Evolutionary conservation across 1,284 basidiomycete species (phyloP).

Genomic region (Wolfiporia cocos): DNA sequence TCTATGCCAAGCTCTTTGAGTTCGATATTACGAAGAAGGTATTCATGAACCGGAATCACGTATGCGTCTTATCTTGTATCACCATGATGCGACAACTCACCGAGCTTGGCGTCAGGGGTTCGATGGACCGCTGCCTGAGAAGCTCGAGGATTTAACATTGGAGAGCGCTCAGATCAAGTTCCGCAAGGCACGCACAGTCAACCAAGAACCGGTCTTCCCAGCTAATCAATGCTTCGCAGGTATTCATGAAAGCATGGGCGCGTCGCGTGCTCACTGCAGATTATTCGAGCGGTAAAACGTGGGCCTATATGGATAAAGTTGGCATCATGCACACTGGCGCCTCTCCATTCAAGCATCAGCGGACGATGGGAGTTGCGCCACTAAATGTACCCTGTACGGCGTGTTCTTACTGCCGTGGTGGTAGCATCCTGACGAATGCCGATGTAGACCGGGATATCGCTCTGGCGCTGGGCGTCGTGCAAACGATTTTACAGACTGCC

Average conservation of each 20-base stretch:
- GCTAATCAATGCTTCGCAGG: slow-evolving; percentile 15
- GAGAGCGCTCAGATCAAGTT: slow-evolving; percentile 42
- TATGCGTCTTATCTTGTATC: too few species aligned
- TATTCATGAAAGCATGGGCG: slow-evolving; percentile 33
- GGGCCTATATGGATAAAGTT: slow-evolving; percentile 46
- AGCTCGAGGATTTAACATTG: slow-evolving; percentile 33
- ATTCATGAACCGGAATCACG: slow-evolving; percentile 30
- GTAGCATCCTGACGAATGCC: not conserved
- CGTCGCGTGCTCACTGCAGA: slow-evolving; percentile 35
- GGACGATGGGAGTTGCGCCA: slow-evolving; percentile 27
- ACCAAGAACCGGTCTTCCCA: not conserved
- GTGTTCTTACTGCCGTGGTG: slow-evolving; percentile 5
- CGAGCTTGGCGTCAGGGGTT: slow-evolving; percentile 26
- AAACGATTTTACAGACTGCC: slow-evolving; percentile 26
- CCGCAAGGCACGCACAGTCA: slow-evolving; percentile 31
- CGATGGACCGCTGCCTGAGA: slow-evolving; percentile 29
- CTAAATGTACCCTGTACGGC: slow-evolving; percentile 28
- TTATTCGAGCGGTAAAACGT: slow-evolving; percentile 35
- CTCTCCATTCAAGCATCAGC: slow-evolving; percentile 33
- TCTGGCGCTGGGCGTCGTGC: slow-evolving; percentile 27
- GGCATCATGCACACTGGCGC: slow-evolving; percentile 45
- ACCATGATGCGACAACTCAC: not conserved
- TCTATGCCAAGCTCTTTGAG: slow-evolving; percentile 41
- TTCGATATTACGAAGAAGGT: slow-evolving; percentile 43
- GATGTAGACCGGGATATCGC: slow-evolving; percentile 30